These are phyloP conservation scores for Coemansia umbellata DNA, from an alignment of 192 early-diverging fungal species.

Conservation along the genomic window DNA sequence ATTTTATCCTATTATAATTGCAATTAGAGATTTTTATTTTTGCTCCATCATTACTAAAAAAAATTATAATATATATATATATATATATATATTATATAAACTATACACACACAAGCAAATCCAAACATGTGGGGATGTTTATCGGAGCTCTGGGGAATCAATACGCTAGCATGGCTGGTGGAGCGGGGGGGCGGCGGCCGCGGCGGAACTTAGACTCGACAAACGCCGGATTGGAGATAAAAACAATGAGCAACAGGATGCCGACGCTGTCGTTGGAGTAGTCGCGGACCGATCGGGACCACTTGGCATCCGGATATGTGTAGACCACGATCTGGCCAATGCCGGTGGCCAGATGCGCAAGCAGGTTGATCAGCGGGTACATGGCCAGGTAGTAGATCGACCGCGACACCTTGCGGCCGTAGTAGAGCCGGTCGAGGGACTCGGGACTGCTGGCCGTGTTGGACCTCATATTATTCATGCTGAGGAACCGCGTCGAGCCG, in stretches of 20 bases:
- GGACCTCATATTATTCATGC: neutral
- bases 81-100: neutral
- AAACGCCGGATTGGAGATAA: conserved; percentile 51
- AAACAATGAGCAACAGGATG: conserved; percentile 43
- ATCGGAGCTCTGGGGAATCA: too few species aligned
- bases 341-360: conserved; percentile 43
- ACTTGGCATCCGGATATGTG: conserved; percentile 35
- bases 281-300: conserved; percentile 45
- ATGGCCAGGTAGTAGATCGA: conserved; percentile 50
- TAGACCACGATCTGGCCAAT: conserved; percentile 48
- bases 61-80: neutral
- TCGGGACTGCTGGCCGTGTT: conserved; percentile 24
- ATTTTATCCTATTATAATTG: too few species aligned
- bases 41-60: too few species aligned
- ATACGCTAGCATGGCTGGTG: neutral
- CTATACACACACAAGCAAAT: too few species aligned
- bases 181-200: conserved; percentile 10
- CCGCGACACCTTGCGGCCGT: conserved; percentile 50
- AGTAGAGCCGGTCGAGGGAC: conserved; percentile 47
- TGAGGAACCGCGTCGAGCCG: too few species aligned
- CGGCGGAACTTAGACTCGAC: conserved; percentile 37
- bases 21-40: too few species aligned
- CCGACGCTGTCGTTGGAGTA: conserved; percentile 52
- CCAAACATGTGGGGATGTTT: too few species aligned
- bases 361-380: conserved; percentile 46